Evolutionary conservation across 176 grass and related monocot species (phyloP), one percentile per base, ranked within the genome.

Genomic region (Zizania latifolia): DNA sequence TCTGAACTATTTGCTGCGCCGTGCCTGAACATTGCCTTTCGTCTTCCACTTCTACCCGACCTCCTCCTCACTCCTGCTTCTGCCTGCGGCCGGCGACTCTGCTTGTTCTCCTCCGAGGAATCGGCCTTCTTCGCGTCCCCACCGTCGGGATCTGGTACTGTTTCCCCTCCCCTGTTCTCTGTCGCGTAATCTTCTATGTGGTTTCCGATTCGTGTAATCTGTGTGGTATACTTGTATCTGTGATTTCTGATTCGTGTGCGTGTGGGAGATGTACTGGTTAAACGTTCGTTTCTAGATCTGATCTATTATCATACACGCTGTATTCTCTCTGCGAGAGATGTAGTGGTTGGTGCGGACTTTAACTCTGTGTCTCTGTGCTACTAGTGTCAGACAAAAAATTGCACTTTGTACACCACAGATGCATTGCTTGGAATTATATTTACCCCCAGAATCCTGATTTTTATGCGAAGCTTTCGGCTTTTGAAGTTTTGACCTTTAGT

Each of bases 121-220:
- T 46, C 27, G 22, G 10, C 2, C 14, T 21, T 40, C 31, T 27
- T 55, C 19, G 38, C 50, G 17, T 58, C 48, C 10, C 65, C 6
- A 2, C 15, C 22, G 31, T 32, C 31, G 31, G 68, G 57, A 72
- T 72, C 57, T 51, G 78, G 78, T 81, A 64, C 34, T 3, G 41
- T 4, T 29, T 10, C 17, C 0, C 3, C 0, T 19, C n/a, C 36
- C 3, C n/a, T n/a, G n/a, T n/a, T n/a, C n/a, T n/a, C n/a, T n/a
- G n/a, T n/a, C n/a, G n/a, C n/a, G n/a, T n/a, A n/a, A n/a, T n/a
- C n/a, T n/a, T n/a, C n/a, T n/a, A n/a, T n/a, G 0, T 21, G 0
- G 48, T 6, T 44, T 21, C 1, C 39, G 0, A 2, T 12, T 7
- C 8, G 64, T 30, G 40, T 43, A 43, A 6, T n/a, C 8, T 55